Conservation (phyloP, 2,329 filamentous ascomycete species). For the Colletotrichum ledebouriae region DNA sequence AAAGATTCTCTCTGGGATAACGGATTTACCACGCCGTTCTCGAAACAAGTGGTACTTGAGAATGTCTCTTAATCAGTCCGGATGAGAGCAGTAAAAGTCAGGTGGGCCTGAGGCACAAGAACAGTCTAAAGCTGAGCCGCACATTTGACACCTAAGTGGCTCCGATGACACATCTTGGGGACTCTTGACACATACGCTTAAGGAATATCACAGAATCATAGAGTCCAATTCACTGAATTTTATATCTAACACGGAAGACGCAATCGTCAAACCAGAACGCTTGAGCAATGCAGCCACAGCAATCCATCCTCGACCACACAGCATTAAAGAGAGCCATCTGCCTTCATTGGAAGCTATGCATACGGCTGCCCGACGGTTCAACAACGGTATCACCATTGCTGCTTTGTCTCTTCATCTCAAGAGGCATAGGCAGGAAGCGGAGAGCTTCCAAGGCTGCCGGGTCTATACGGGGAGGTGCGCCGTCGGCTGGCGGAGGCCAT, state of each 20-base stretch:
- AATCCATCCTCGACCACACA: not conserved
- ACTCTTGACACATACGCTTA: too few species aligned
- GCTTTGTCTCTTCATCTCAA: slow-evolving; percentile 2
- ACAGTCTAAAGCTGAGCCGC: too few species aligned
- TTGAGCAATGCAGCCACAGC: slow-evolving; percentile 11
- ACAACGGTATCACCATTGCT: not conserved
- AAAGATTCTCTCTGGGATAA: too few species aligned
- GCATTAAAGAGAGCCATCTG: not conserved
- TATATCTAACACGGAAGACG: slow-evolving; percentile 4
- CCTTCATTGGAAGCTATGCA: slow-evolving; percentile 1
- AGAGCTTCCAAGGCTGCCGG: slow-evolving; percentile 8
- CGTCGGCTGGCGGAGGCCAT: slow-evolving; percentile 7
- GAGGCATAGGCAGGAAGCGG: slow-evolving; percentile 12
- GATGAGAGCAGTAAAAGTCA: too few species aligned
- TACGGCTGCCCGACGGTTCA: not conserved
- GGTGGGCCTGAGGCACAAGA: too few species aligned
- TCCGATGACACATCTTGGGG: too few species aligned
- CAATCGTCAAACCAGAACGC: not conserved
- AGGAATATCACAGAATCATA: too few species aligned
- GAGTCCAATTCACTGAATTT: not conserved
- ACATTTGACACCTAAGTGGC: too few species aligned
- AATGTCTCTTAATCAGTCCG: too few species aligned
- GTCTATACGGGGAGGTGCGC: not conserved
- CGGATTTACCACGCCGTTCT: too few species aligned
- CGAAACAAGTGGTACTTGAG: too few species aligned